Base-by-base conservation (phyloP, 768 basidiomycete species). In the Ramaria rubella region DNA sequence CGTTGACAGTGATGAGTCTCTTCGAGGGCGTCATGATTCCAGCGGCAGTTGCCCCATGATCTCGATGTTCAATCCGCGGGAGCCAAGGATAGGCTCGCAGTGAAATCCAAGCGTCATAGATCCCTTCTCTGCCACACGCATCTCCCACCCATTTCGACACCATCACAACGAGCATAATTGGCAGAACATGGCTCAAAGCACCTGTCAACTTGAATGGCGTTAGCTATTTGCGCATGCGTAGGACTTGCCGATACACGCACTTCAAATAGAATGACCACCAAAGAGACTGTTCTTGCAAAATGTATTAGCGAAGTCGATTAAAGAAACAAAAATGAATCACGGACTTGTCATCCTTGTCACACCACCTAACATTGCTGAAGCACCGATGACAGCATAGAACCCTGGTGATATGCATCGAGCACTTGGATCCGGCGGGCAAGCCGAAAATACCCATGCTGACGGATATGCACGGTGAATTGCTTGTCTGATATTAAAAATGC, bases 141-240 rank as follows among this genome's bases (percentile, higher is more conserved):
- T 88, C 86, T 6, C 81, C 86, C 9, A 87, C 82, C 82, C 82
- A 87, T 72, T 88, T 88, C 7, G 85, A 75, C 19, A 81, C 79
- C 82, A 87, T 86, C 51, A 88, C 85, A 54, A 81, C 82, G 45
- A 88, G 81, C 86, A 88, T 87, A 65, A 88, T 87, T 15, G 86
- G 86, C 30, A 88, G 73, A n/a, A 88, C 86, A 69, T 88, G 86
- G 14, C 86, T 87, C 26, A 88, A 72, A 3, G 86, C 86, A 14
- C 86, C 86, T 21, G 86, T 88, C n/a, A 88, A 72, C 85, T 87
- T 21, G 34, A 27, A 29, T 42, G 23, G 30, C 23, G 29, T 40
- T 24, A 44, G 33, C 19, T 30, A 21, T 21, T 33, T 4, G 8
- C 21, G 26, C 29, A 26, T 15, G 3, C 24, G 7, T 19, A 31